Evolutionary conservation across 495 filamentous ascomycete species (phyloP).

Genomic region (Talaromyces nanjingensis): DNA sequence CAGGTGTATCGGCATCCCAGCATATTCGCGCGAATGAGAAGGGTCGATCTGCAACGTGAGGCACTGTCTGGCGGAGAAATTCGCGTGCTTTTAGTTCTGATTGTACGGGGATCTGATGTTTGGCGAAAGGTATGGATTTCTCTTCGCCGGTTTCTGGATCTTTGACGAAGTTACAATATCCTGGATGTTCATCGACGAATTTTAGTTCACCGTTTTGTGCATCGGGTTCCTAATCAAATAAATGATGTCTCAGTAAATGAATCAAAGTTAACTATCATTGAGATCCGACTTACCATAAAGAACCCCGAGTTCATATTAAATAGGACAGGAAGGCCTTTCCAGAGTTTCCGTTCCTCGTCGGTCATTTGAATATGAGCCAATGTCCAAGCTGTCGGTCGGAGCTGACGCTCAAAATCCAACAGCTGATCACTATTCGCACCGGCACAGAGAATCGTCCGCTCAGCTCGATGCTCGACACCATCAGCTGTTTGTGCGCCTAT

Average conservation of each 20-base stretch:
- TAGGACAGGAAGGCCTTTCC: constrained; percentile 41
- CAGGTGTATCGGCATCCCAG: constrained; percentile 50
- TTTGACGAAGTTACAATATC: constrained; percentile 40
- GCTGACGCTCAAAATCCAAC: constrained; percentile 38
- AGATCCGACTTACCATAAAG: constrained; percentile 36
- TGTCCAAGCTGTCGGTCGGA: constrained; percentile 48
- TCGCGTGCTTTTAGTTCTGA: constrained; percentile 32
- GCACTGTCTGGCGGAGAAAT: constrained; percentile 44
- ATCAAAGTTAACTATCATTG: no score
- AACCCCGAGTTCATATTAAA: constrained; percentile 47
- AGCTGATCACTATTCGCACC: constrained; percentile 40
- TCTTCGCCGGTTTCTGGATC: constrained; percentile 13
- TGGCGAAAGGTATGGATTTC: constrained; percentile 38
- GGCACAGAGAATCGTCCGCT: constrained; percentile 37
- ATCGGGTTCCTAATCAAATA: constrained; percentile 38
- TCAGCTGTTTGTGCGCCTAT: constrained; percentile 31
- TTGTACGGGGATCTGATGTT: constrained; percentile 39
- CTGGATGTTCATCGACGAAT: constrained; percentile 51
- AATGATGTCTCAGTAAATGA: constrained; percentile 20
- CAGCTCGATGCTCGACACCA: constrained; percentile 25
- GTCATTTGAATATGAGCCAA: constrained; percentile 44
- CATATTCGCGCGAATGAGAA: constrained; percentile 45
- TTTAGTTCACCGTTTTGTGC: constrained; percentile 44
- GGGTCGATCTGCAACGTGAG: constrained; percentile 38
- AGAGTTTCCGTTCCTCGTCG: constrained; percentile 30